Evolutionary conservation across 495 filamentous ascomycete genomes (phyloP), one percentile per base, ranked within the genome.

Genomic region (Symbiotaphrina buchneri): DNA sequence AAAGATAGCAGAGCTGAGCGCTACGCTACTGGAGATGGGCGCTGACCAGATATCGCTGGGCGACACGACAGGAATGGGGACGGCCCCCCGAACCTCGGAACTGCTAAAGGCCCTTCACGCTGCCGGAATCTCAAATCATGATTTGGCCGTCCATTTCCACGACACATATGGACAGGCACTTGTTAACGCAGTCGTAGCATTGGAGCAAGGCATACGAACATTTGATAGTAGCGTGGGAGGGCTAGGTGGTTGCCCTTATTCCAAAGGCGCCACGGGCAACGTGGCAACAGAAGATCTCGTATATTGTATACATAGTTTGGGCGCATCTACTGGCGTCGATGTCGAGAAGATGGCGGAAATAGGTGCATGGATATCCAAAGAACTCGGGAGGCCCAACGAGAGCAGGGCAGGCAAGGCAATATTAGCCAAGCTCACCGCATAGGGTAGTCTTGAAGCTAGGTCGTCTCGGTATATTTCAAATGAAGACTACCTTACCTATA

Each of bases 41-140:
- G 85, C 78, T 3, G 83, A 94, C 43, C 82, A 94, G 53, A 84
- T 97, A 24, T 76, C 76, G 5, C 67, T 97, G 3, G 87, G 81
- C 0, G 87, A 97, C 43, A 97, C 87, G 0, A 95, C 87, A 1
- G 87, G 87, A 5, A 92, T 93, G 78, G 87, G 90, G 4, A 95
- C 87, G 0, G 80, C 74, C 14, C 79, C 82, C 1, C 60, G 74
- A 15, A 87, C 78, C 0, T 58, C 64, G 41, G 64, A 71, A 43
- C 58, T 90, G 24, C 51, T 90, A 34, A 55, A 60, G 32, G 68
- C 78, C 13, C 58, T 93, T 43, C 57, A 60, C 15, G 68, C 70
- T 3, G 78, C 81, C 3, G 80, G 83, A 0, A 71, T 95, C 28
- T 59, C 70, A 26, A 73, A 63, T 21, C 71, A 76, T 40, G 82